phyloP scores from a whole-genome alignment of 192 early-diverging fungal genomes.

The Obelidium mucronatum region DNA sequence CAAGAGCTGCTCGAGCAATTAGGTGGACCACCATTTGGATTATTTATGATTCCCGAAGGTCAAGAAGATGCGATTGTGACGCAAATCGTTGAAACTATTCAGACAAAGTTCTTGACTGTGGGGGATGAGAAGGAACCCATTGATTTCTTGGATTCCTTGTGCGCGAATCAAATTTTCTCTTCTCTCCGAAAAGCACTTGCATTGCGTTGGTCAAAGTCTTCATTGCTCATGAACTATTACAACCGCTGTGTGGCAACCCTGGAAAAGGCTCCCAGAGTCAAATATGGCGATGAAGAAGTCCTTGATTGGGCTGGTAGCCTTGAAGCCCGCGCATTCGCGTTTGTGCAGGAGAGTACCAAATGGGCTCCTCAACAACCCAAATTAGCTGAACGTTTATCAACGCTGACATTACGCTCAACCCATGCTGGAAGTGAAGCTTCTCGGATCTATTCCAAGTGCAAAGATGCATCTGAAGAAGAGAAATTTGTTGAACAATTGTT shows the following conservation, averaged over 20 bases:
- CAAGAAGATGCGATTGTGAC: constrained; percentile 14
- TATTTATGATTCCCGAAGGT: constrained; percentile 17
- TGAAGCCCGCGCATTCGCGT: neutral
- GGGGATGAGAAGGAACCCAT: neutral
- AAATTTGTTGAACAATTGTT: neutral
- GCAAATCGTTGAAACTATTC: neutral
- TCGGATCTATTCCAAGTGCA: neutral
- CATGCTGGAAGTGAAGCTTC: neutral
- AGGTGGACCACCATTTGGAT: neutral
- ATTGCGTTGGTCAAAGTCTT: neutral
- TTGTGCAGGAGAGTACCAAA: neutral
- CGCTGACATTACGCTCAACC: neutral
- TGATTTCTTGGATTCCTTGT: constrained; percentile 2
- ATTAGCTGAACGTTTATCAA: neutral
- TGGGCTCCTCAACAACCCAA: too few relatives aligned
- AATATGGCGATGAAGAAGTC: neutral
- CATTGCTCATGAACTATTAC: neutral
- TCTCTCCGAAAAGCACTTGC: neutral
- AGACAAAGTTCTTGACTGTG: neutral
- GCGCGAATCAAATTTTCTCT: neutral
- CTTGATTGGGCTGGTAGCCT: neutral
- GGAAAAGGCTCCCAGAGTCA: neutral
- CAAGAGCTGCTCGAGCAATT: neutral
- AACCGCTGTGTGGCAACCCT: constrained; percentile 9
- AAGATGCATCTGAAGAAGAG: neutral